These are phyloP conservation scores for Solanum neorickii DNA, from an alignment of 257 asterid genomes.

Conservation along the genomic window DNA sequence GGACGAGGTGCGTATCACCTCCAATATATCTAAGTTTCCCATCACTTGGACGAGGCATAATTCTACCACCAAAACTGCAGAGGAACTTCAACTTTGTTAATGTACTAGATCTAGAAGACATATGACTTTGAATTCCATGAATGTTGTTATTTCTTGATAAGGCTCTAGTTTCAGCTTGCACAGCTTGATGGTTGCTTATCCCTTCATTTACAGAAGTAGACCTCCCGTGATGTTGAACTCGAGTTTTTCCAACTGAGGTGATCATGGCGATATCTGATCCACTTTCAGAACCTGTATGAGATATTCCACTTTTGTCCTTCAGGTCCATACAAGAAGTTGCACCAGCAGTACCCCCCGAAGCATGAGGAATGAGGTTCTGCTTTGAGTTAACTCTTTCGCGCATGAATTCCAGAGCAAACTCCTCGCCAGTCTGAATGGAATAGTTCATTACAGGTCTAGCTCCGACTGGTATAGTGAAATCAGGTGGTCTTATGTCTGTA, in stretches of 20 bases:
- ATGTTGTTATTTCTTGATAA: conserved; percentile 22
- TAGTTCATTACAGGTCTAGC: conserved; percentile 67
- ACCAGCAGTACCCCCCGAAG: conserved; percentile 29
- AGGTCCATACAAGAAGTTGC: conserved; percentile 33
- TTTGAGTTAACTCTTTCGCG: conserved; percentile 75
- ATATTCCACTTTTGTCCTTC: conserved; percentile 38
- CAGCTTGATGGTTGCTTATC: conserved; percentile 19
- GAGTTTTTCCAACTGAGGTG: conserved; percentile 30
- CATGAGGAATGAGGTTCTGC: conserved; percentile 45
- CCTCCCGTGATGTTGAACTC: conserved; percentile 29
- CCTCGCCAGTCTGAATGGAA: conserved; percentile 97
- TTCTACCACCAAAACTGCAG: conserved; percentile 84
- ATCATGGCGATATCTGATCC: conserved; percentile 36
- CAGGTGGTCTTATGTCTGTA: conserved; percentile 44
- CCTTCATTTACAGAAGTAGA: conserved; percentile 29
- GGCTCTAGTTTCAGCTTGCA: conserved; percentile 24
- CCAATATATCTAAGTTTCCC: conserved; percentile 89
- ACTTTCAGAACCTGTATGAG: conserved; percentile 32
- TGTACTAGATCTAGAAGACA: conserved; percentile 26
- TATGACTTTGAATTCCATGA: conserved; percentile 24
- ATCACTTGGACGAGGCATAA: conserved; percentile 94
- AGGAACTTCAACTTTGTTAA: conserved; percentile 49
- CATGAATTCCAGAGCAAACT: conserved; percentile 88
- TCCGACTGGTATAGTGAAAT: conserved; percentile 28
- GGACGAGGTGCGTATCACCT: conserved; percentile 75